These are phyloP conservation scores for Hanseniaspora valbyensis DNA, from an alignment of 805 yeast genomes.

Conservation along the genomic window DNA sequence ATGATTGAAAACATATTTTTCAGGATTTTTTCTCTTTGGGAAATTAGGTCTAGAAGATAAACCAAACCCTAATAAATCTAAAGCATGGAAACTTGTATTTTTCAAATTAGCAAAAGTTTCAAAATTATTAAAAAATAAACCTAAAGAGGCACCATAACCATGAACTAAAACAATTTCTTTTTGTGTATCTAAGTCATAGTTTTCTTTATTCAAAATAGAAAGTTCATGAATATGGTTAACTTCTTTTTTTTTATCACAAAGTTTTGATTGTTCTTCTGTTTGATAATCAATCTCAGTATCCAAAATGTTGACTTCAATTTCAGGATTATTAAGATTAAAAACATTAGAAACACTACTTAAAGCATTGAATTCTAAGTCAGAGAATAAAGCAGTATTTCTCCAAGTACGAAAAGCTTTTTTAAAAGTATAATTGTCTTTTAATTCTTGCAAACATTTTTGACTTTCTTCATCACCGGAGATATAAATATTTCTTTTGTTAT, in stretches of 20 bases:
- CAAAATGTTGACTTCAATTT: constrained; percentile 35
- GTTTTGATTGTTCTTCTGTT: not conserved
- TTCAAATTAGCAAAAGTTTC: constrained; percentile 35
- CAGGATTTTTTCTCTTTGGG: constrained; percentile 80
- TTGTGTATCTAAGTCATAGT: constrained; percentile 8
- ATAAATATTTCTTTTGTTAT: not conserved
- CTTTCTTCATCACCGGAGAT: not conserved
- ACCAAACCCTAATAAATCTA: constrained; percentile 86
- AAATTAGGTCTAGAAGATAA: constrained; percentile 73
- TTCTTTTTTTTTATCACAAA: constrained; percentile 21
- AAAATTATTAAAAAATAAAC: constrained; percentile 68
- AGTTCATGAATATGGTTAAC: constrained; percentile 59
- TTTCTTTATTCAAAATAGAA: constrained; percentile 40
- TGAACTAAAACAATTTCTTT: constrained; percentile 42
- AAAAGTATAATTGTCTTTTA: constrained; percentile 20
- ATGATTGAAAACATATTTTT: constrained; percentile 44
- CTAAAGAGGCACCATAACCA: constrained; percentile 93
- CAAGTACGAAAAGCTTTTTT: constrained; percentile 35
- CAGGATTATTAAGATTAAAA: constrained; percentile 41
- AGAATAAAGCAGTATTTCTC: constrained; percentile 31
- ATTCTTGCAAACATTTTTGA: constrained; percentile 1
- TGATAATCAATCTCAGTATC: constrained; percentile 40
- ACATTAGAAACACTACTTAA: constrained; percentile 49
- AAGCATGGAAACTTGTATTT: constrained; percentile 68
- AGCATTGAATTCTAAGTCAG: constrained; percentile 38